Conservation (phyloP, 768 basidiomycete genomes). For the Amanita phalloides region DNA sequence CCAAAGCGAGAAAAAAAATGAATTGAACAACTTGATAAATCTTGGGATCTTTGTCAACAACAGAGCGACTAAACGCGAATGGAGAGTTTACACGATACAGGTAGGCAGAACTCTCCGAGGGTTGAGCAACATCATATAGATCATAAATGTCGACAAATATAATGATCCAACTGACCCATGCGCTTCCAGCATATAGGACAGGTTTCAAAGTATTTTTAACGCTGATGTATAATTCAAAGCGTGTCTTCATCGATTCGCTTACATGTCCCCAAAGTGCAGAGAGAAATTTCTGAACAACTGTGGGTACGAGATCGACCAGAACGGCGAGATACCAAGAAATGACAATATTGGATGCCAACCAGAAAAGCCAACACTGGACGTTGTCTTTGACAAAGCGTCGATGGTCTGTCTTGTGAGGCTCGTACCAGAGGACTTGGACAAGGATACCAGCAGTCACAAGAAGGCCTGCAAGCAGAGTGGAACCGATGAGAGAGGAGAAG, state of each 20-base stretch:
- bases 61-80: background rate
- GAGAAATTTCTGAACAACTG: conserved; percentile 39
- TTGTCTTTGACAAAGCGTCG: conserved; percentile 55
- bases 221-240: conserved; percentile 59
- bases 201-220: conserved; percentile 65
- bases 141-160: conserved; percentile 58
- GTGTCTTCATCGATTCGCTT: conserved; percentile 54
- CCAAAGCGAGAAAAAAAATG: conserved; percentile 63
- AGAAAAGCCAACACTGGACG: conserved; percentile 70
- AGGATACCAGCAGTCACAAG: conserved; percentile 53
- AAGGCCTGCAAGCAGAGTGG: conserved; percentile 50
- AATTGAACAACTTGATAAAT: conserved; percentile 59
- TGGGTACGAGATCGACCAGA: conserved; percentile 58
- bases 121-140: conserved; percentile 33
- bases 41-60: conserved; percentile 17
- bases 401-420: conserved; percentile 41
- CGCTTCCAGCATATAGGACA: conserved; percentile 58
- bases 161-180: conserved; percentile 68
- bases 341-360: conserved; percentile 68
- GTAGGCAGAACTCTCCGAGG: conserved; percentile 46
- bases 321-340: conserved; percentile 75
- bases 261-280: conserved; percentile 65
- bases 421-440: conserved; percentile 63
- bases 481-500: conserved; percentile 67
- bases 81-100: conserved; percentile 35